Conservation (phyloP, 1,284 basidiomycete species). For the Tranzscheliella williamsii region DNA sequence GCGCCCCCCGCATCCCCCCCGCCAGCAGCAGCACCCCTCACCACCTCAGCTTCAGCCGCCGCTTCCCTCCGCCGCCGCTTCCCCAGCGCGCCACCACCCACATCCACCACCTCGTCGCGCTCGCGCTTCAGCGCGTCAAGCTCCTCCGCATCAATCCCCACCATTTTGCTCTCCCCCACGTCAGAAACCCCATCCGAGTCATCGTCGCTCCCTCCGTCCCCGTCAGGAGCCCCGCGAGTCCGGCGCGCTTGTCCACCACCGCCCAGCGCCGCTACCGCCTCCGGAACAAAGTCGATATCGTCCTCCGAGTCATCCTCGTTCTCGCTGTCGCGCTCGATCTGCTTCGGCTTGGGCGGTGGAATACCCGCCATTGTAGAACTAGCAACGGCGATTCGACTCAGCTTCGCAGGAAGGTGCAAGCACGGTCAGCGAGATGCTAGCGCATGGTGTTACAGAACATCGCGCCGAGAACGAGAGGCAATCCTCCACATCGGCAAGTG, state of each 20-base stretch:
- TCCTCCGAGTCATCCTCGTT: constrained; percentile 14
- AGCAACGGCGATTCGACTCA: too few relatives aligned
- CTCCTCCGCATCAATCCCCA: constrained; percentile 25
- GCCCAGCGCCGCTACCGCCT: neutral
- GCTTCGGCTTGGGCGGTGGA: too few relatives aligned
- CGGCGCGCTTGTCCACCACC: neutral
- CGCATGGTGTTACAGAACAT: too few relatives aligned
- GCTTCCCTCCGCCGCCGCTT: constrained; percentile 5
- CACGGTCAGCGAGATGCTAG: too few relatives aligned
- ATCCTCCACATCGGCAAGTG: too few relatives aligned
- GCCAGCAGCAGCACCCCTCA: neutral
- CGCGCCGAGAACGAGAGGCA: too few relatives aligned
- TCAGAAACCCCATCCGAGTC: neutral
- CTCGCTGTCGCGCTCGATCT: too few relatives aligned
- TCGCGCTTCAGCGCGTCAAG: constrained; percentile 26
- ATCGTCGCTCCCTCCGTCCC: neutral
- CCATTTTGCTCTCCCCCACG: neutral
- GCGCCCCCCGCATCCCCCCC: constrained; percentile 5
- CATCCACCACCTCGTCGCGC: constrained; percentile 12
- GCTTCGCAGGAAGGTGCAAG: too few relatives aligned
- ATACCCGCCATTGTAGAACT: too few relatives aligned
- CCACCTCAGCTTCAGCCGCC: neutral
- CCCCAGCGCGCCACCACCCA: constrained; percentile 22
- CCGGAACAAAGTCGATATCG: constrained; percentile 22
- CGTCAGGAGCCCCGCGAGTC: neutral